Evolutionary conservation across 2,329 filamentous ascomycete genomes (phyloP), one percentile per base, ranked within the genome.

Genomic region (Sphaerulina musiva): DNA sequence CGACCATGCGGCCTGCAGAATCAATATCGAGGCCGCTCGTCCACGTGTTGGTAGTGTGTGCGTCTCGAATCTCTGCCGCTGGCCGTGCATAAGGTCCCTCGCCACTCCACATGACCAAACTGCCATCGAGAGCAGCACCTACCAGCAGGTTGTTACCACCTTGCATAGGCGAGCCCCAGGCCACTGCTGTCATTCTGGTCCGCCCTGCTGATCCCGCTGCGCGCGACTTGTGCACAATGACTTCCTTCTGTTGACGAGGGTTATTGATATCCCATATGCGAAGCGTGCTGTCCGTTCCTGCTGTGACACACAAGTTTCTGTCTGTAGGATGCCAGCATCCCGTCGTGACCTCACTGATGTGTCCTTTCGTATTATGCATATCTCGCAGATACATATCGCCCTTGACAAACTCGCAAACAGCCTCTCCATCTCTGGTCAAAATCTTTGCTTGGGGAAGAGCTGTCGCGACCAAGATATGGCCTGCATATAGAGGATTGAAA

Each of bases 371-470:
- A 69, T 97, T 91, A 72, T 96, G 83, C 86, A 97, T 95, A 70
- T 98, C 93, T 51, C 92, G 82, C 61, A 98, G 74, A 66, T 98
- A 98, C 91, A 97, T 97, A 69, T 98, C 93, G 44, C 93, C 93
- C 73, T 98, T 98, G 62, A 90, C 86, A 61, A 95, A 97, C 67
- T 96, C 90, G 1, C 86, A 85, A 46, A 95, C 65, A 6, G 87
- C 79, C 43, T 95, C 89, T 39, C 93, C 93, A 73, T 98, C 92
- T 65, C 93, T 84, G 64, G 83, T 88, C 69, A 97, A 79, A 23
- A 98, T 84, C 70, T 90, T 91, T 10, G 92, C 89, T 70, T 97
- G 92, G 1, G 92, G 85, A 40, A 92, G 88, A 6, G 92, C 90
- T 6, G 90, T 87, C 43, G 97, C 78, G 62, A 93, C 95, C 34